These are phyloP conservation scores for Citrus cavaleriei DNA, from an alignment of 345 rosid species.

Conservation along the genomic window DNA sequence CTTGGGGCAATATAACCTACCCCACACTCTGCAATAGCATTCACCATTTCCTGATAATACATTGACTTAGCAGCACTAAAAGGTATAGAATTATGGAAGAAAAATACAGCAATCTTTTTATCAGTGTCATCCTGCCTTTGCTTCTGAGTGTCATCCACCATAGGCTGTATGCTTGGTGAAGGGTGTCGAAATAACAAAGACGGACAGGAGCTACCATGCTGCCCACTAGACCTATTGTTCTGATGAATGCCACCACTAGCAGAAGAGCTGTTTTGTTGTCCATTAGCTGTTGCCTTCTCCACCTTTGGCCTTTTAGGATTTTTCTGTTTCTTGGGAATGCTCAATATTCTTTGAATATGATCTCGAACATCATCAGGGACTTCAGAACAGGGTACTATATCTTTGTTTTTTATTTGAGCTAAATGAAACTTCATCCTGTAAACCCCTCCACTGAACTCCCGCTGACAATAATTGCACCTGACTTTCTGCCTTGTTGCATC, in stretches of 20 bases:
- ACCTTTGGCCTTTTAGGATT: conserved; percentile 36
- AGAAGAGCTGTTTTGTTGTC: conserved; percentile 45
- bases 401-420: conserved; percentile 63
- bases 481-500: conserved; percentile 59
- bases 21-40: conserved; percentile 36
- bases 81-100: conserved; percentile 42
- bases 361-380: conserved; percentile 46
- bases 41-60: conserved; percentile 46
- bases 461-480: conserved; percentile 54
- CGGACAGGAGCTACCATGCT: conserved; percentile 42
- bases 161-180: conserved; percentile 26
- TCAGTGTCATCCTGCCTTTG: conserved; percentile 43
- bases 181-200: conserved; percentile 35
- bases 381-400: conserved; percentile 47
- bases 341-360: conserved; percentile 39
- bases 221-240: conserved; percentile 43
- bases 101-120: conserved; percentile 38
- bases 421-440: conserved; percentile 69
- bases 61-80: conserved; percentile 41
- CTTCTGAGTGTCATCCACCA: conserved; percentile 32
- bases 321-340: conserved; percentile 46
- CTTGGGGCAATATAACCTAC: conserved; percentile 43
- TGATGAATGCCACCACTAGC: conserved; percentile 41
- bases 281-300: conserved; percentile 32
- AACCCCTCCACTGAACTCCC: conserved; percentile 65